These are phyloP conservation scores for Zygosaccharomyces lentus DNA, from an alignment of 805 yeast genomes.

Conservation along the genomic window DNA sequence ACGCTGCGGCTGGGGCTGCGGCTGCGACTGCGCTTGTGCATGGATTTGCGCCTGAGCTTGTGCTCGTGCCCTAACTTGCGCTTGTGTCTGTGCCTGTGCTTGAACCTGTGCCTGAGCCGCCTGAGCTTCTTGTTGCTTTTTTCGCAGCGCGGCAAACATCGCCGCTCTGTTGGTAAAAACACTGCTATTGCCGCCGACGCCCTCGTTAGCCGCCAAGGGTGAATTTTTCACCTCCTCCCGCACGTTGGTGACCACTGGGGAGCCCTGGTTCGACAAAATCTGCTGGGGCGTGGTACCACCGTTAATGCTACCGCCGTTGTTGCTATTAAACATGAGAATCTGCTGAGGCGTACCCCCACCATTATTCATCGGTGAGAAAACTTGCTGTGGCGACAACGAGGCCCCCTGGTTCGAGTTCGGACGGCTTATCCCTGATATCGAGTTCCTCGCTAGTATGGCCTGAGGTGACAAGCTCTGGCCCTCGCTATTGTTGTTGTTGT, in stretches of 20 bases:
- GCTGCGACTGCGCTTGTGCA: slow-evolving; percentile 33
- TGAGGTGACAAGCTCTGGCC: slow-evolving; percentile 30
- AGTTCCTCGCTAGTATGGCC: slow-evolving; percentile 31
- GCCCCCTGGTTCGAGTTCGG: slow-evolving; percentile 10
- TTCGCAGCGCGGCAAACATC: slow-evolving; percentile 40
- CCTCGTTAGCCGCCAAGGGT: slow-evolving; percentile 7
- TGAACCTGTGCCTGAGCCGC: slow-evolving; percentile 39
- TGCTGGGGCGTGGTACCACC: slow-evolving; percentile 30
- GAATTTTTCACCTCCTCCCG: slow-evolving; percentile 9
- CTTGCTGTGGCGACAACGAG: slow-evolving; percentile 27
- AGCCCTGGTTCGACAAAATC: slow-evolving; percentile 17
- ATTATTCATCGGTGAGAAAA: slow-evolving; percentile 20
- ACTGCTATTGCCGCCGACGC: slow-evolving; percentile 8
- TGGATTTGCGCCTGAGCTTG: slow-evolving; percentile 38
- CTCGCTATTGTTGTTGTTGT: slow-evolving; percentile 6
- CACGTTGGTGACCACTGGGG: slow-evolving; percentile 13
- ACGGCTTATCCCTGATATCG: slow-evolving; percentile 12
- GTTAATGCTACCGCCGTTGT: slow-evolving; percentile 11
- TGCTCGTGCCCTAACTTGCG: slow-evolving; percentile 27
- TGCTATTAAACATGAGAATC: slow-evolving; percentile 14
- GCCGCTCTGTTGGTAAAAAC: slow-evolving; percentile 38
- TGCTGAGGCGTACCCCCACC: slow-evolving; percentile 20
- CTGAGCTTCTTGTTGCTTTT: slow-evolving; percentile 35
- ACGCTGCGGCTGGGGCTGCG: slow-evolving; percentile 15
- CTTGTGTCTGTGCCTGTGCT: slow-evolving; percentile 30